Base-by-base conservation (phyloP, 495 filamentous ascomycete genomes). In the Podospora anserina region DNA sequence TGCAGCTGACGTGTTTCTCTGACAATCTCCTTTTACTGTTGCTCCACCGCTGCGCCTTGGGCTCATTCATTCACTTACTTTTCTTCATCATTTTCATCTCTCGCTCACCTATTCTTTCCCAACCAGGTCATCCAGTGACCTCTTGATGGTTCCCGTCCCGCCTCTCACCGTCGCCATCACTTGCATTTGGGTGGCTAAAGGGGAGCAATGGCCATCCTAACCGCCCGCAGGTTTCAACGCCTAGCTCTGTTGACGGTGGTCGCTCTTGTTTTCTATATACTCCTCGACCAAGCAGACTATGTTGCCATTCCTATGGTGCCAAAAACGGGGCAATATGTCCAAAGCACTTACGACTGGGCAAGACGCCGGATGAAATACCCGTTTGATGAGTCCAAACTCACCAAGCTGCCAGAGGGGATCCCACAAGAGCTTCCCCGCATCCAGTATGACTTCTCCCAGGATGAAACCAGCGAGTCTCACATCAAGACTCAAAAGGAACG, bases 341-440 rank as follows among this genome's bases (percentile, higher is more conserved):
- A 62, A 11, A 78, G 71, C 61, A 80, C 74, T 69, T 82, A 79
- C 67, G 76, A 84, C 76, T 84, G 82, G 82, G 76, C 76, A 58
- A 74, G 77, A 20, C 72, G 77, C 13, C 60, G 61, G 54, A 69
- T 71, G n/a, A 71, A 69, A 27, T 73, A 77, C 63, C 76, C 79
- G 1, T 75, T 82, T 49, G 70, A 75, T n/a, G 68, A 77, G 58
- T 76, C 77, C 0, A 57, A 28, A 55, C 64, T 74, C 60, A 63
- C 65, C 53, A 73, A 66, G n/a, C 71, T 81, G 16, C 82, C 82
- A 3, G 66, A 71, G 11, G 80, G 78, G 27, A 63, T 27, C 2
- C 79, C 79, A 23, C 75, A 64, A 3, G 63, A 73, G 58, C 66
- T 83, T 6, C 81, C 80, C 5, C 72, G 70, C 9, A 74, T 84